Evolutionary conservation across 2,329 filamentous ascomycete species (phyloP).

Genomic region (Endoconidiophora polonica): DNA sequence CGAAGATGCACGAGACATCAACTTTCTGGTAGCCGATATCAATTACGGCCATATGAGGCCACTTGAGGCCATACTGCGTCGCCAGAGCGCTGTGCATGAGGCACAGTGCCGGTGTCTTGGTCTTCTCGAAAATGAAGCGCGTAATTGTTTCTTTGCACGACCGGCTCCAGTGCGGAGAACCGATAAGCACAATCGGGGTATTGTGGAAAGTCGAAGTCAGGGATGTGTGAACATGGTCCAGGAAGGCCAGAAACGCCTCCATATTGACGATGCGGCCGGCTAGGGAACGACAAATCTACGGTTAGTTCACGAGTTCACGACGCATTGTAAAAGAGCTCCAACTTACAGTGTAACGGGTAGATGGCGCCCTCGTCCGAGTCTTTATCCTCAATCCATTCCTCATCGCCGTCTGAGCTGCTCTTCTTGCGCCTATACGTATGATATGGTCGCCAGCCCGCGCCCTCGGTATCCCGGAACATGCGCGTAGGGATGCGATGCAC

Average conservation of each 20-base stretch:
- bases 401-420: slow-evolving; percentile 36
- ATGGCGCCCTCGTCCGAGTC: slow-evolving; percentile 78
- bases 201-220: slow-evolving; percentile 90
- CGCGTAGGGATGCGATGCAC: slow-evolving; percentile 72
- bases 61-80: slow-evolving; percentile 65
- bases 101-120: slow-evolving; percentile 81
- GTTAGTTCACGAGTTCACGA: not conserved
- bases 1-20: slow-evolving; percentile 77
- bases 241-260: slow-evolving; percentile 81
- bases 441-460: slow-evolving; percentile 60
- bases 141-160: slow-evolving; percentile 76
- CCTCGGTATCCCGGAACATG: slow-evolving; percentile 79
- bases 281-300: slow-evolving; percentile 16
- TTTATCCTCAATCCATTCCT: slow-evolving; percentile 72
- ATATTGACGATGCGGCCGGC: slow-evolving; percentile 77
- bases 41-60: slow-evolving; percentile 64
- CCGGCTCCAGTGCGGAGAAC: slow-evolving; percentile 78
- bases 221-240: slow-evolving; percentile 79
- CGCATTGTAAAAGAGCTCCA: not conserved
- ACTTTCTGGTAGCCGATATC: slow-evolving; percentile 89
- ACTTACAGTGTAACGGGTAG: slow-evolving; percentile 56
- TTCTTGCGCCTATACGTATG: slow-evolving; percentile 54
- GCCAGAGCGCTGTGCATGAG: slow-evolving; percentile 81
- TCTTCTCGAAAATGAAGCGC: slow-evolving; percentile 94
- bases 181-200: slow-evolving; percentile 80